Evolutionary conservation across 2,329 filamentous ascomycete species (phyloP), one percentile per base, ranked within the genome.

Genomic region (Diaporthe sp.): DNA sequence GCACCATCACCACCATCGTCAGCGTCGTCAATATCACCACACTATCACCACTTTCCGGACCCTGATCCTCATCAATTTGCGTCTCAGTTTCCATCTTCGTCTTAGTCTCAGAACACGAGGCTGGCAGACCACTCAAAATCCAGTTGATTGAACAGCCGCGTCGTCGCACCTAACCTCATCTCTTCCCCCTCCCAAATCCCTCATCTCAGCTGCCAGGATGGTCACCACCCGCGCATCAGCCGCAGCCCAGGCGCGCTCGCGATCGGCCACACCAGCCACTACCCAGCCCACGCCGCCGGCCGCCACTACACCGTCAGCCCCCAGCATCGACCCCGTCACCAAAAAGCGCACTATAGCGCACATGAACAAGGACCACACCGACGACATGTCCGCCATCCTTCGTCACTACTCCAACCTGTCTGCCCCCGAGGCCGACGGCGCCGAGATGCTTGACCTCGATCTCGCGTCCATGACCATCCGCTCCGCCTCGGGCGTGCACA

Each of bases 331-430:
- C 74, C 71, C 74, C 64, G 77, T 77, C 47, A 77, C 79, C 42
- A 81, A 80, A 58, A 71, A 77, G 52, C 76, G 76, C 73, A 81
- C 95, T 82, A 90, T 96, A 80, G 87, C 87, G 45, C 96, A 98
- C 86, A 97, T 98, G 94, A 98, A 98, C 85, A 86, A 87, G 57
- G 93, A 96, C 83, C 96, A 98, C 85, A 86, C 88, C 69, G 89
- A 91, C 78, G 94, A 95, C 74, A 91, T 98, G 67, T 86, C 89
- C 74, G 89, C 93, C 81, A 97, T 96, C 84, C 90, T 97, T n/a
- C 92, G 92, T 77, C 90, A 95, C 83, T 95, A 92, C 85, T 87
- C 86, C 81, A 83, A 86, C 22, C 86, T 94, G 58, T 89, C 89
- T 74, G 85, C 86, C 28, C 60, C 73, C 22, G 71, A 80, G 40